Base-by-base conservation (phyloP, 331 rosid genomes). In the Prunus yedoensis region DNA sequence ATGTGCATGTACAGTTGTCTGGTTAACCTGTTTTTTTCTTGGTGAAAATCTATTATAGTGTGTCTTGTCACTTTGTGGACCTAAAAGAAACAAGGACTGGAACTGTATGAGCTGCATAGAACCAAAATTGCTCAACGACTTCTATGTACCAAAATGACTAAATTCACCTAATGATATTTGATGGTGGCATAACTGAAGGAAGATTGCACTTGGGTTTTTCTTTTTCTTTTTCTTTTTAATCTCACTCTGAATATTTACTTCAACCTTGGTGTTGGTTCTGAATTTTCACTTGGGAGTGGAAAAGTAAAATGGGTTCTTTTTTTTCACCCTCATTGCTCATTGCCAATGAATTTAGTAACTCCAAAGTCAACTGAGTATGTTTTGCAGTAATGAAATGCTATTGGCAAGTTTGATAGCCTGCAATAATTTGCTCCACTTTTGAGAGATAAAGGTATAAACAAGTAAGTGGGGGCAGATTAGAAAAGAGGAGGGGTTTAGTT, bases 391-490 rank as follows among this genome's bases (percentile, higher is more conserved):
- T 57, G 63, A 57, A 71, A 66, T 71, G 46, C 8, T 57, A 74
- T 68, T 68, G 80, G 78, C 61, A 86, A 65, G 64, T 75, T 52
- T 53, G 85, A 81, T 71, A 56, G 46, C 67, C 32, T 87, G 83
- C 87, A 85, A 74, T 84, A 70, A 77, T 83, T 85, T 75, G 84
- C 87, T 79, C 68, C 75, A 49, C 52, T 58, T 70, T 65, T 17
- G 58, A 79, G 81, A 73, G 70, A 71, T 58, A 89, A 80, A 81
- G 76, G 59, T 57, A 69, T 71, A 70, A 76, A 53, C 82, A 60
- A 20, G 45, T 68, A 11, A 69, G 83, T 82, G 85, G 87, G 86
- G 79, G 83, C 86, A 88, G 82, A 77, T 81, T 67, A 60, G 80
- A 50, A 73, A 83, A 76, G 68, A 83, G 62, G 51, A 74, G 4